Conservation (phyloP, 202 grass and related monocot genomes). For the Schoenoplectus triqueter region DNA sequence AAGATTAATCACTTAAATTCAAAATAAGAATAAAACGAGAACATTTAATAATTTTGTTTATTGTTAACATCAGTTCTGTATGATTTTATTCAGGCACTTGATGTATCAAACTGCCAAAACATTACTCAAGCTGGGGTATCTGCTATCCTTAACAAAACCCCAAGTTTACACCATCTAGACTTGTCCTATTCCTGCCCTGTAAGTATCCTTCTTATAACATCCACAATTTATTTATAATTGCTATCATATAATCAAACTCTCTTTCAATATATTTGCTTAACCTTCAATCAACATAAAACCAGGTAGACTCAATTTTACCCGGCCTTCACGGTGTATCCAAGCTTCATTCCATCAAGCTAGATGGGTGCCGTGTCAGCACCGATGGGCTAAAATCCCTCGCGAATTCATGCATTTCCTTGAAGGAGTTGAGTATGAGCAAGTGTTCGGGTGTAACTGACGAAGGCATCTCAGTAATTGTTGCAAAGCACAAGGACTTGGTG, state of each 20-base stretch:
- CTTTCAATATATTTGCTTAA: slow-evolving; percentile 29
- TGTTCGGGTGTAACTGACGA: slow-evolving; percentile 73
- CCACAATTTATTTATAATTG: slow-evolving; percentile 28
- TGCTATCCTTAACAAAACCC: slow-evolving; percentile 47
- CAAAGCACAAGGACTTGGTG: slow-evolving; percentile 63
- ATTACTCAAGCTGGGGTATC: slow-evolving; percentile 58
- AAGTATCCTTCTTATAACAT: slow-evolving; percentile 40
- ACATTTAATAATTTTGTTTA: background rate
- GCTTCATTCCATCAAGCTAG: slow-evolving; percentile 62
- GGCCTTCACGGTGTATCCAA: slow-evolving; percentile 50
- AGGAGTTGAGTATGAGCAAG: slow-evolving; percentile 77
- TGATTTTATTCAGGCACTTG: slow-evolving; percentile 58
- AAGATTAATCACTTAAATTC: slow-evolving; percentile 2
- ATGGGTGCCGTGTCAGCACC: slow-evolving; percentile 63
- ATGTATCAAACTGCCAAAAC: slow-evolving; percentile 71
- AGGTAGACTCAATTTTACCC: slow-evolving; percentile 59
- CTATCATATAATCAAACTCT: background rate
- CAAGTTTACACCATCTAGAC: slow-evolving; percentile 58
- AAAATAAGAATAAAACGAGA: background rate
- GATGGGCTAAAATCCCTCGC: slow-evolving; percentile 61
- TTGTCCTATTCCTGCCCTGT: slow-evolving; percentile 69
- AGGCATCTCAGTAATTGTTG: slow-evolving; percentile 56
- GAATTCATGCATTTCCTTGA: slow-evolving; percentile 60
- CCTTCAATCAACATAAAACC: slow-evolving; percentile 22
- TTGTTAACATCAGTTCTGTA: slow-evolving; percentile 25